Evolutionary conservation across 2,329 filamentous ascomycete species (phyloP), one percentile per base, ranked within the genome.

Genomic region (Cordyceps cateniannulata): DNA sequence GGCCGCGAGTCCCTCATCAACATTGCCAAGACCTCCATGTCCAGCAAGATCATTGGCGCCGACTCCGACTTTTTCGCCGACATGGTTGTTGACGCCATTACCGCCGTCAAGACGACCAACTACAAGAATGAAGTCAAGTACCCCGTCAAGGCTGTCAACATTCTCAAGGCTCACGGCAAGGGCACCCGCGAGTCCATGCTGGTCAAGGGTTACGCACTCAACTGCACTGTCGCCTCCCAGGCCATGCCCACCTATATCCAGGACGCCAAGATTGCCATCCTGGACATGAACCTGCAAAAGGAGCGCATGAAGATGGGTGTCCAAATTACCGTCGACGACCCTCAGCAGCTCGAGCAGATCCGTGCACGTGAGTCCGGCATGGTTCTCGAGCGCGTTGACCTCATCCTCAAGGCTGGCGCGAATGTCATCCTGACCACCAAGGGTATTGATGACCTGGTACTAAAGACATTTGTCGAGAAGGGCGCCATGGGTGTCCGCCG

Each of bases 11-110:
- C 91, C 63, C 84, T 99, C 67, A 76, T 98, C 71, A 97, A 86
- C 78, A 97, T 99, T 73, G 95, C 95, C 64, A 98, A 93, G 81
- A 99, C 95, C 22, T 97, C 93, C 71, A 99, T 99, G 93, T 97
- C 93, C 58, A 96, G 91, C 82, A 99, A 99, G 81, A 96, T 99
- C 71, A 98, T 99, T 73, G 95, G 95, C 62, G 81, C 90, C 61
- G 95, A 99, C 76, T 92, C 91, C 14, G 92, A 96, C 65, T 99
- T 99, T 81, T 99, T 99, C 72, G 86, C 93, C 68, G 90, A 95
- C 77, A 96, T 99, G 89, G 92, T 93, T 14, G 95, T 99, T 55
- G 93, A 99, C 75, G 93, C 90, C 66, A 97, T 99, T 83, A 87
- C 90, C 73, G 89, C 93, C 59, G 95, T 99, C 71, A 97, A 96